Evolutionary conservation across 2,329 filamentous ascomycete genomes (phyloP), one percentile per base, ranked within the genome.

Genomic region (Beauveria caledonica): DNA sequence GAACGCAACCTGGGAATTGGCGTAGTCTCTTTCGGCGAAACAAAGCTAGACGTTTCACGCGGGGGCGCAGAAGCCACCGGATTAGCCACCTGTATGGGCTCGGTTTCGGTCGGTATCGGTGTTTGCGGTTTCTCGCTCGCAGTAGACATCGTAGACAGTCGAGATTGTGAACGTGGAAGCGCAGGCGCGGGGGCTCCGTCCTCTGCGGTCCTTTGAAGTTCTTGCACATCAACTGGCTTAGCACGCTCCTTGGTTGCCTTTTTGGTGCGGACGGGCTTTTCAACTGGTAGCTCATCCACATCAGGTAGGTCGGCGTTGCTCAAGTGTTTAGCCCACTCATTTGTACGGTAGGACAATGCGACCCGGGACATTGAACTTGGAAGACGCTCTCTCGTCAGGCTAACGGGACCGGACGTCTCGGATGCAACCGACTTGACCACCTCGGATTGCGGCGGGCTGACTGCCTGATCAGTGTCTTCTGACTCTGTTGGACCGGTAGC

Each of bases 271-370:
- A 49, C 49, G 7, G 61, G 54, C 66, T 79, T 71, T 63, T 80
- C 68, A 4, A 84, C 69, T 25, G 81, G 77, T 13, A 89, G 71
- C 2, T 85, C 81, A 8, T 90, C 86, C 0, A 81, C 72, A 52
- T 86, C 82, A 1, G 91, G 91, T 5, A 77, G 76, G 17, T 97
- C 92, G 7, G 93, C 92, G 46, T 82, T 77, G 64, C 86, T 85
- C 11, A 96, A 79, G 71, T 96, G 91, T 71, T 96, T 97, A 0
- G 92, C 91, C 93, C 93, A 97, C 74, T 97, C 93, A 65, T 96
- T 96, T 1, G 92, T 97, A 61, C 93, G 85, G 69, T 94, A 96
- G 0, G 88, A 89, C 70, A 90, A 78, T 1, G 92, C 88, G 9
- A 96, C 83, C 63, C 84, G 87, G 1, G 92, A 94, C 39, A 92